These are phyloP conservation scores for Cytospora leucostoma DNA, from an alignment of 2,329 filamentous ascomycete species.

Conservation along the genomic window DNA sequence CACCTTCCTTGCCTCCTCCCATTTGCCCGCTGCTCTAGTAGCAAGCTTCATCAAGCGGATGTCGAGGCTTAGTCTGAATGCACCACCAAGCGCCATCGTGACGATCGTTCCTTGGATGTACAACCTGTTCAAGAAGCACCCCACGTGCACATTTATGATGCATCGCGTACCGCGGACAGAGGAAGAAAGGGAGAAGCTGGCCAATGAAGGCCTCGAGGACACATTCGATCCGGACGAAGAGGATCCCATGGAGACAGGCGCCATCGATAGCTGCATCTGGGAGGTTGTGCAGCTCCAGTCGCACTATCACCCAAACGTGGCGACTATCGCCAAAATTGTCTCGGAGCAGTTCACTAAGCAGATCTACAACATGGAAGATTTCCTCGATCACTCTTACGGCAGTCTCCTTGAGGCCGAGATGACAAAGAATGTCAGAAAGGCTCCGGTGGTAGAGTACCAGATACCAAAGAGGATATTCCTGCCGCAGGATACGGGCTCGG, in stretches of 20 bases:
- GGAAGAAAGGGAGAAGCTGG: conserved; percentile 59
- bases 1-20: conserved; percentile 85
- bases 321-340: conserved; percentile 89
- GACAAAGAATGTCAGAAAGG: conserved; percentile 78
- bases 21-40: conserved; percentile 86
- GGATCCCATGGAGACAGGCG: conserved; percentile 82
- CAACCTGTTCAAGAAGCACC: conserved; percentile 88
- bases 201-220: conserved; percentile 64
- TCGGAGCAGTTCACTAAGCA: conserved; percentile 97
- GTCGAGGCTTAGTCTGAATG: conserved; percentile 78
- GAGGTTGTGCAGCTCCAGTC: conserved; percentile 87
- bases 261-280: conserved; percentile 93
- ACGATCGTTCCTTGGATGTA: conserved; percentile 91
- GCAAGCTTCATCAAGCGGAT: conserved; percentile 97
- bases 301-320: conserved; percentile 97
- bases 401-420: conserved; percentile 84
- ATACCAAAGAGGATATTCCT: conserved; percentile 84
- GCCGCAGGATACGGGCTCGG: conserved; percentile 50
- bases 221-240: conserved; percentile 74
- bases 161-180: conserved; percentile 70
- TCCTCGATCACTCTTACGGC: conserved; percentile 89
- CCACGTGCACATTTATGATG: conserved; percentile 92
- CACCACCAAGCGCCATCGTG: conserved; percentile 86
- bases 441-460: conserved; percentile 87
- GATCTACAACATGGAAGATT: conserved; percentile 93